Evolutionary conservation across 163 green algal species (phyloP).

Genomic region (Trebouxiophyceae sp.): DNA sequence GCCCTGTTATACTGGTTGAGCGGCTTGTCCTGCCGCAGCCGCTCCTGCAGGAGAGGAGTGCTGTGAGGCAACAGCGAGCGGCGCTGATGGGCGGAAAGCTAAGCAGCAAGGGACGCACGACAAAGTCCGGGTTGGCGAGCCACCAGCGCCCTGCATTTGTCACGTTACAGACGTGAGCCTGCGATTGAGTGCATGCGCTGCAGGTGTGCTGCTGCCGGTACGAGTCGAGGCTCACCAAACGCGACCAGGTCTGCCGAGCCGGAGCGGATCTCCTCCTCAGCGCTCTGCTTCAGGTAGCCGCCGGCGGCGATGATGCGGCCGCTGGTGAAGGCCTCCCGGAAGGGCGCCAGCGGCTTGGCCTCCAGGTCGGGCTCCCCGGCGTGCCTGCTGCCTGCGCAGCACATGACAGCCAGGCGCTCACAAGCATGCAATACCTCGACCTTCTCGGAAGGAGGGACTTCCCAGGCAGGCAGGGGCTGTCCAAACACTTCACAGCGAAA

Average conservation of each 20-base stretch:
- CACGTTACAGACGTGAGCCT: too few relatives aligned
- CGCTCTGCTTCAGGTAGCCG: neutral
- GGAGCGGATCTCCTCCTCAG: neutral
- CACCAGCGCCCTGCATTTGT: too few relatives aligned
- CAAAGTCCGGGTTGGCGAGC: conserved; percentile 67
- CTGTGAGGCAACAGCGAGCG: neutral
- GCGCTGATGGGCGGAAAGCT: too few relatives aligned
- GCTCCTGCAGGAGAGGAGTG: neutral
- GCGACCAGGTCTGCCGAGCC: neutral
- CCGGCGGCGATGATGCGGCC: neutral
- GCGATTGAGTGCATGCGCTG: too few relatives aligned
- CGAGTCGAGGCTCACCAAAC: too few relatives aligned
- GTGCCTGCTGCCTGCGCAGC: neutral
- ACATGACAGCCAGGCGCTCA: too few relatives aligned
- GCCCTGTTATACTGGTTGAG: conserved; percentile 53
- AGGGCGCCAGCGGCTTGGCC: neutral
- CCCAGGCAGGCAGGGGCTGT: too few relatives aligned
- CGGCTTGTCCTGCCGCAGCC: conserved; percentile 3
- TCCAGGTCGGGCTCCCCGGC: neutral
- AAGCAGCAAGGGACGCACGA: conserved; percentile 44
- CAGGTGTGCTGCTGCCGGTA: too few relatives aligned
- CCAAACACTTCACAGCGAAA: too few relatives aligned
- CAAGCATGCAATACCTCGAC: too few relatives aligned
- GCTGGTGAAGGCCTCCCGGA: neutral
- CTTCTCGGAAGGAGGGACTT: too few relatives aligned